Percentiles rank a stretch among this genome's conserved stretches.
These are phyloP conservation scores for Amaranthus palmeri DNA, from an alignment of 148 eudicot genomes.

Conservation along the genomic window DNA sequence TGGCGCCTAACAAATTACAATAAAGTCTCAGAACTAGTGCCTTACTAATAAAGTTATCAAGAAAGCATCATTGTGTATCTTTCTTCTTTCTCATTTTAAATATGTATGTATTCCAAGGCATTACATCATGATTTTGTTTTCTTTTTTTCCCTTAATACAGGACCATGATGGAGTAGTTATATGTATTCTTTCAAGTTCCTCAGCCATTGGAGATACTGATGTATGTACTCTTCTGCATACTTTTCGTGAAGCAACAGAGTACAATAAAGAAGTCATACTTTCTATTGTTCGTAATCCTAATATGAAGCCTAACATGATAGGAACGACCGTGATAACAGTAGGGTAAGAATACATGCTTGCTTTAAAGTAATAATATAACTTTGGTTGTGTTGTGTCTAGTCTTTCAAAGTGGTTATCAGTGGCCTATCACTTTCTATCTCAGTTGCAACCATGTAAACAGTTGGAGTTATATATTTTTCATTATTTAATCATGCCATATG, in stretches of 20 bases:
- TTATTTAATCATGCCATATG: too few species aligned
- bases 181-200: conserved; percentile 67
- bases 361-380: not conserved
- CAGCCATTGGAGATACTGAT: conserved; percentile 39
- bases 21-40: too few species aligned
- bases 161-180: conserved; percentile 52
- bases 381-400: not conserved
- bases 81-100: too few species aligned
- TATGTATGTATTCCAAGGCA: not conserved
- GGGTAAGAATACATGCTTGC: conserved; percentile 43
- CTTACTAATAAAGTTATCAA: too few species aligned
- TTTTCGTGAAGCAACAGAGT: conserved; percentile 56
- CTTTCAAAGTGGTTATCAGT: too few species aligned
- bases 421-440: not conserved
- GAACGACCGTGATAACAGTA: conserved; percentile 52
- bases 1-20: too few species aligned
- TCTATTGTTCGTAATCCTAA: conserved; percentile 57
- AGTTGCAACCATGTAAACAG: not conserved
- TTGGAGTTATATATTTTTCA: too few species aligned
- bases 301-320: conserved; percentile 49
- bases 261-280: conserved; percentile 48
- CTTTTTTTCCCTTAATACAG: conserved; percentile 31
- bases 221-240: conserved; percentile 38
- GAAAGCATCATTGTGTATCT: too few species aligned
- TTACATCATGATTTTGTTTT: not conserved